These are phyloP conservation scores for Scleroderma citrinum DNA, from an alignment of 768 basidiomycete species.

Conservation along the genomic window DNA sequence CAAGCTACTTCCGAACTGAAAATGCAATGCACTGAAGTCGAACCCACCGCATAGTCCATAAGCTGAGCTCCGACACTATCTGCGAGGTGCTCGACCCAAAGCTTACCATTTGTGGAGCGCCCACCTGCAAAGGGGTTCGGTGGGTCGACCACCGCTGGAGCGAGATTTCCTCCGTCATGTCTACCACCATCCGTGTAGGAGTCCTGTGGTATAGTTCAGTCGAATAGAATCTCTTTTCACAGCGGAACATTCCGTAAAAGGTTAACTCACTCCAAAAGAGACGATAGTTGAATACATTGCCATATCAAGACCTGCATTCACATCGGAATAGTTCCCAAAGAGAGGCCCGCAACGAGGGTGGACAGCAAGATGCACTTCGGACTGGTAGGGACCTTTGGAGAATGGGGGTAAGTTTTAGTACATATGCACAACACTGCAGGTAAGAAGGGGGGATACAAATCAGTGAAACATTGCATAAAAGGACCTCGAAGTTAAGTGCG, in stretches of 20 bases:
- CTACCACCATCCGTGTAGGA: slow-evolving; percentile 47
- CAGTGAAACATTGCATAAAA: no score
- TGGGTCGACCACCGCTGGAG: slow-evolving; percentile 35
- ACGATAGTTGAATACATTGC: slow-evolving; percentile 40
- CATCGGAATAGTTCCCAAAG: slow-evolving; percentile 35
- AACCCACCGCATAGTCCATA: slow-evolving; percentile 46
- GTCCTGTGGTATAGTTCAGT: slow-evolving; percentile 27
- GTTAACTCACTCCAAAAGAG: slow-evolving; percentile 40
- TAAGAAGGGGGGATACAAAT: no score
- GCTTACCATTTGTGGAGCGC: slow-evolving; percentile 42
- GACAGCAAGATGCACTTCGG: slow-evolving; percentile 39
- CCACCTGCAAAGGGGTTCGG: slow-evolving; percentile 45
- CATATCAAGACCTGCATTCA: slow-evolving; percentile 43
- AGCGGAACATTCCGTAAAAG: background rate
- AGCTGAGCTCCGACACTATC: slow-evolving; percentile 33
- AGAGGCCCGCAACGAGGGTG: slow-evolving; percentile 39
- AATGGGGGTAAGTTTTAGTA: slow-evolving; percentile 6
- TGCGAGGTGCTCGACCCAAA: slow-evolving; percentile 48
- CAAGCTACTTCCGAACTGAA: background rate
- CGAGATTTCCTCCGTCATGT: slow-evolving; percentile 40
- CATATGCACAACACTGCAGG: background rate
- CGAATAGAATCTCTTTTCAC: background rate
- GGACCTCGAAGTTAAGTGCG: no score
- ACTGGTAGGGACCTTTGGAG: slow-evolving; percentile 12
- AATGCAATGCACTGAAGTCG: background rate